Conservation (phyloP, 306 rosid species). For the cucumber (Cucumis sativus) region DNA sequence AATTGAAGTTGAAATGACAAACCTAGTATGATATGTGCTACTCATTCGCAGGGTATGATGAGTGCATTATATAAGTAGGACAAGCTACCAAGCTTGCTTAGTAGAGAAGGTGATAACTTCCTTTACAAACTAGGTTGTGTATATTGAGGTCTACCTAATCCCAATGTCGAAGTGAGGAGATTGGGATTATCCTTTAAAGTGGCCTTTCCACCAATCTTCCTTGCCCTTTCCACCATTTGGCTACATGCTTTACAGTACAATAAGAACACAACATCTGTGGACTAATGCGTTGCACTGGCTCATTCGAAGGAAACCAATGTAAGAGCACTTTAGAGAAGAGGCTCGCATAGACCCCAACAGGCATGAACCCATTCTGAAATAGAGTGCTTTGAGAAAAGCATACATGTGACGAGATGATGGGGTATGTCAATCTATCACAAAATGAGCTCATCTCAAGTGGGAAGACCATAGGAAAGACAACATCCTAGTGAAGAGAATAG, state of each 20-base stretch:
- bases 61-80: background rate
- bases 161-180: background rate
- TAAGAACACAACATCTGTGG: background rate
- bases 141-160: background rate
- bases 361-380: background rate
- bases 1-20: background rate
- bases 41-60: background rate
- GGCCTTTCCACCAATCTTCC: background rate
- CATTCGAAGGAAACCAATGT: background rate
- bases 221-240: too few species aligned
- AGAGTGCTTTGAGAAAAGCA: background rate
- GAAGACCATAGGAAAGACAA: background rate
- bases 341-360: background rate
- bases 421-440: background rate
- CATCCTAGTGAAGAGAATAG: background rate
- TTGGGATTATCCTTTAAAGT: background rate
- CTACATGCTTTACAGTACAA: too few species aligned
- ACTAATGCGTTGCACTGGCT: background rate
- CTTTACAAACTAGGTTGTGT: background rate
- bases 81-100: background rate
- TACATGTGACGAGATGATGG: background rate
- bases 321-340: background rate
- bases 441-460: background rate
- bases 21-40: background rate
- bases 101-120: background rate